Evolutionary conservation across 179 eudicot genomes (phyloP).

Genomic region (Sideroxylon spinosum): DNA sequence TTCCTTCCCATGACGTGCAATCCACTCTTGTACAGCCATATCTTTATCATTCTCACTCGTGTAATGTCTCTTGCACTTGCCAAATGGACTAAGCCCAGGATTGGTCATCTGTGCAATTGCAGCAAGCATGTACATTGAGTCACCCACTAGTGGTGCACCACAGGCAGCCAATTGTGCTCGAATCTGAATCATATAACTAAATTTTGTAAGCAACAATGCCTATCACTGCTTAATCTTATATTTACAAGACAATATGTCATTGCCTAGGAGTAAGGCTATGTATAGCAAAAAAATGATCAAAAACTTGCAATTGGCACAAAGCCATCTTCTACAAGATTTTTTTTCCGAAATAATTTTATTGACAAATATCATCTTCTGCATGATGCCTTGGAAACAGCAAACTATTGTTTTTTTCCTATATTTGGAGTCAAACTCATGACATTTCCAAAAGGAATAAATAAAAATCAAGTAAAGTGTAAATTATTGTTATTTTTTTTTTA

Average conservation of each 20-base stretch:
- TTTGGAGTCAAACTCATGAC: neutral
- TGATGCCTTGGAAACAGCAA: neutral
- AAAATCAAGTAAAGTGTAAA: neutral
- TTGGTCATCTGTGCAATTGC: constrained; percentile 53
- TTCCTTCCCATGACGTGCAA: constrained; percentile 75
- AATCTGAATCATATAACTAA: constrained; percentile 40
- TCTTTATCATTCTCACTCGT: constrained; percentile 42
- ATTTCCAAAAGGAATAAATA: neutral
- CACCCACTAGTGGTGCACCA: constrained; percentile 93
- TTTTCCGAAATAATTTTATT: too few species aligned
- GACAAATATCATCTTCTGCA: too few species aligned
- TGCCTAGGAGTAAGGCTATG: neutral
- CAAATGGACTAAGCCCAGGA: constrained; percentile 72
- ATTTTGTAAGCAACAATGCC: neutral
- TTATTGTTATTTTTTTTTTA: neutral
- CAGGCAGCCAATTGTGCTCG: constrained; percentile 91
- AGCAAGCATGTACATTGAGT: constrained; percentile 93
- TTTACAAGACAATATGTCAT: neutral
- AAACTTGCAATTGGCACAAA: constrained; percentile 3
- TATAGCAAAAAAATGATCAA: neutral
- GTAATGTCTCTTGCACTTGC: constrained; percentile 38
- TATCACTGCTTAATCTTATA: neutral
- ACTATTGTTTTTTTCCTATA: too few species aligned
- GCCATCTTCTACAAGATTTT: neutral
- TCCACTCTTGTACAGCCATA: constrained; percentile 62